A percentile compares a stretch with the other conserved stretches of the same genome.
phyloP scores from a whole-genome alignment of 805 yeast genomes.

The Ogataea trehaloabstinens region DNA sequence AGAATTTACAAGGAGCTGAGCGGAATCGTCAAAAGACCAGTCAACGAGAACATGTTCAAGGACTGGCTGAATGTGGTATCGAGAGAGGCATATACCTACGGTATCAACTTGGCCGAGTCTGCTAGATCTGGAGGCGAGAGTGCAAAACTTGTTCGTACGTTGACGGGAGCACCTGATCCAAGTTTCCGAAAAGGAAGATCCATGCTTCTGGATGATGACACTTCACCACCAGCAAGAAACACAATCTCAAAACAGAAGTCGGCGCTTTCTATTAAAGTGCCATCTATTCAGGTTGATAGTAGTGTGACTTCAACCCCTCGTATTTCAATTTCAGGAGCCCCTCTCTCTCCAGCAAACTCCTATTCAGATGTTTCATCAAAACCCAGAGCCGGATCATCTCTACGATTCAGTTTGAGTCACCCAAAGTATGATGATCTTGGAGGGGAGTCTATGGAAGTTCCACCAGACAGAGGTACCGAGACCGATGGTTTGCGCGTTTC shows the following conservation, averaged over 20 bases:
- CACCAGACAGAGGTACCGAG: background rate
- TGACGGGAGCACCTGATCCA: conserved; percentile 41
- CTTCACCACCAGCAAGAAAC: background rate
- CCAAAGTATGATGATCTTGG: conserved; percentile 17
- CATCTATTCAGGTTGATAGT: conserved; percentile 10
- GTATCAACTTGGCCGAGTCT: conserved; percentile 35
- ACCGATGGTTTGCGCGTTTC: background rate
- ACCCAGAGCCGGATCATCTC: conserved; percentile 20
- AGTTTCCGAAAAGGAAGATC: conserved; percentile 25
- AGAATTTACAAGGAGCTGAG: conserved; percentile 25
- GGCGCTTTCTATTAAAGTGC: conserved; percentile 6
- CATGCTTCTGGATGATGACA: conserved; percentile 27
- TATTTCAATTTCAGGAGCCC: background rate
- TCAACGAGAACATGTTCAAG: conserved; percentile 29
- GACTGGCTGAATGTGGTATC: conserved; percentile 30
- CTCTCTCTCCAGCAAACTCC: conserved; percentile 6
- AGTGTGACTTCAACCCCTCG: background rate
- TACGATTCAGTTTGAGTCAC: conserved; percentile 22
- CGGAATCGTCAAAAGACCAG: conserved; percentile 19
- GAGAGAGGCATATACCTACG: conserved; percentile 32
- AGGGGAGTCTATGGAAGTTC: background rate
- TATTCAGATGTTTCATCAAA: conserved; percentile 14
- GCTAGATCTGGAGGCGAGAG: conserved; percentile 37
- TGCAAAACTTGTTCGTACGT: conserved; percentile 38
- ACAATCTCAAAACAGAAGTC: conserved; percentile 4